Evolutionary conservation across 1,284 basidiomycete species (phyloP).

Genomic region (Mycena sp.): DNA sequence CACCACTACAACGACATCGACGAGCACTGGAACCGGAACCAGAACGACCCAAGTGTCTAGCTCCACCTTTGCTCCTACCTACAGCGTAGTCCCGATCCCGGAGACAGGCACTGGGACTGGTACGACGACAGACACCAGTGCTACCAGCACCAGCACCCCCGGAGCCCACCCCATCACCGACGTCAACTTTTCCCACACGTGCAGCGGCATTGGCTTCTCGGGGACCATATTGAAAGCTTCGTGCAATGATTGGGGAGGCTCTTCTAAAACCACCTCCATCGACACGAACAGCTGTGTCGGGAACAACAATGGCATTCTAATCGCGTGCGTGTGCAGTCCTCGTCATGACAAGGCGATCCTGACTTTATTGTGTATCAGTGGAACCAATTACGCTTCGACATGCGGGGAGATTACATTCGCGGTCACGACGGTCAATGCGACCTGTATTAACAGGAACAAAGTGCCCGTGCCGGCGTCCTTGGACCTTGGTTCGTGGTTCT

Average conservation of each 20-base stretch:
- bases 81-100: neutral
- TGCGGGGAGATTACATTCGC: neutral
- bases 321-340: neutral
- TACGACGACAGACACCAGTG: neutral
- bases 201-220: neutral
- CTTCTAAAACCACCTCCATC: neutral
- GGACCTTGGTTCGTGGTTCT: neutral
- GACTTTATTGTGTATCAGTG: neutral
- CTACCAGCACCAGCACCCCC: neutral
- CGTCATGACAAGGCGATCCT: neutral
- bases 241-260: neutral
- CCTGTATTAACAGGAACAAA: neutral
- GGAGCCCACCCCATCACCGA: neutral
- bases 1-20: neutral
- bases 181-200: neutral
- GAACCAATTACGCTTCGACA: neutral
- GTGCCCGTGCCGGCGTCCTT: neutral
- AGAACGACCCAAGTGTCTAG: neutral
- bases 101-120: neutral
- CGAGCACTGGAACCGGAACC: neutral
- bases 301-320: neutral
- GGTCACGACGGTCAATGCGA: neutral
- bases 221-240: neutral
- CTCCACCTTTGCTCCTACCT: neutral
- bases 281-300: neutral